Evolutionary conservation across 768 basidiomycete species (phyloP).

Genomic region (Dentipellis sp.): DNA sequence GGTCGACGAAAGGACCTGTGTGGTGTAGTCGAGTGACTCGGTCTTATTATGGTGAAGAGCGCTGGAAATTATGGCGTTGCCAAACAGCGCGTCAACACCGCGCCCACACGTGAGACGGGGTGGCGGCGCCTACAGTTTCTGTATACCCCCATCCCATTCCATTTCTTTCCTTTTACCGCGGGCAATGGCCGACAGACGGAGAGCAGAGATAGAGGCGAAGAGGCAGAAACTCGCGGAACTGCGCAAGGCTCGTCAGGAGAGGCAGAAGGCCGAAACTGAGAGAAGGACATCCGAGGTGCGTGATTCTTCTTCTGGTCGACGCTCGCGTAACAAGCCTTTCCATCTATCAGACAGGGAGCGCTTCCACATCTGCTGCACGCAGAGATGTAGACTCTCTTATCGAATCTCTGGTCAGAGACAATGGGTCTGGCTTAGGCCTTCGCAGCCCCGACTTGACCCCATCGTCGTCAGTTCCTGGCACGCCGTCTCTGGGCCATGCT

Average conservation of each 20-base stretch:
- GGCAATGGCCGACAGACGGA: constrained; percentile 53
- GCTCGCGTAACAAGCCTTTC: constrained; percentile 13
- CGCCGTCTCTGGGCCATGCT: constrained; percentile 41
- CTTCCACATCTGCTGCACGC: constrained; percentile 25
- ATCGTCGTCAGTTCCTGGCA: constrained; percentile 61
- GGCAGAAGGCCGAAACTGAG: constrained; percentile 50
- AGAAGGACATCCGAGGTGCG: constrained; percentile 23
- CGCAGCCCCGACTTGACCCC: constrained; percentile 64
- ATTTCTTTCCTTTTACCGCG: not conserved
- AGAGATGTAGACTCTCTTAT: constrained; percentile 69
- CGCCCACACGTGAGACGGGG: constrained; percentile 2
- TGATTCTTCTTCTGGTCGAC: constrained; percentile 32
- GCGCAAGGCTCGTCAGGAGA: constrained; percentile 64
- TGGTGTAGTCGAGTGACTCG: not conserved
- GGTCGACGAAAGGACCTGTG: not conserved
- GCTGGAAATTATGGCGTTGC: not conserved
- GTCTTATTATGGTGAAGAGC: not conserved
- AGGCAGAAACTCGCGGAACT: constrained; percentile 80
- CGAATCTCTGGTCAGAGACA: constrained; percentile 43
- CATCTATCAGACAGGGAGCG: not conserved
- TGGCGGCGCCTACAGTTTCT: not conserved
- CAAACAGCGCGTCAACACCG: constrained; percentile 17
- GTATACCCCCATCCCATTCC: not conserved
- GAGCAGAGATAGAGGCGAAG: constrained; percentile 89
- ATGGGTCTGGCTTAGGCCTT: constrained; percentile 27